Conservation (phyloP, 495 filamentous ascomycete genomes). For the Penicillium desertorum region DNA sequence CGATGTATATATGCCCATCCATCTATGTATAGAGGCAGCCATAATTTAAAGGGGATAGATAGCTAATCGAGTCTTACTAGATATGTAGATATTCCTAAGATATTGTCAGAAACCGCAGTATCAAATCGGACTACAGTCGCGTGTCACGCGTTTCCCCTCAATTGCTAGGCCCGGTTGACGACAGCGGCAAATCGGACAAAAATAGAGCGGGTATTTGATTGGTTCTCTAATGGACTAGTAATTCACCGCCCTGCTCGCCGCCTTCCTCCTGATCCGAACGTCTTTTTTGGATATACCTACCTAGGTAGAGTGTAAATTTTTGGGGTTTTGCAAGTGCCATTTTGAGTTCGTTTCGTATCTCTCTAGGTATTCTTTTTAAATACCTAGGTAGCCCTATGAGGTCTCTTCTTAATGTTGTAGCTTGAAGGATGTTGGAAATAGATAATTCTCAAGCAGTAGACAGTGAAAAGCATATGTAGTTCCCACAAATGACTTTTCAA, state of each 20-base stretch:
- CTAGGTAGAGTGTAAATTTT: too few species aligned
- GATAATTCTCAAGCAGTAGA: not conserved
- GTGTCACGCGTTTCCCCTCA: constrained; percentile 20
- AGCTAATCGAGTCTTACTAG: not conserved
- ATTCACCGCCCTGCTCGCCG: not conserved
- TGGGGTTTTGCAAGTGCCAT: not conserved
- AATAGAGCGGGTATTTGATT: not conserved
- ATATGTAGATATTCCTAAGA: not conserved
- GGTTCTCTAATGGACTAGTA: not conserved
- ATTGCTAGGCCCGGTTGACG: not conserved
- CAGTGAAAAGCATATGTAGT: not conserved
- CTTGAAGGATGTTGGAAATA: not conserved
- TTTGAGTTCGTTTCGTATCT: not conserved
- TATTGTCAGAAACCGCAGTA: not conserved
- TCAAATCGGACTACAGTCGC: not conserved
- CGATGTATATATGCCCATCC: constrained; percentile 12
- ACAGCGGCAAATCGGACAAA: not conserved
- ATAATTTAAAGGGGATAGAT: too few species aligned
- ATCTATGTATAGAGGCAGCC: constrained; percentile 12
- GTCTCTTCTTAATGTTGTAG: not conserved
- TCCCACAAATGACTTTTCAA: not conserved
- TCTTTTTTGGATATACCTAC: not conserved
- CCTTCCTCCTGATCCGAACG: not conserved
- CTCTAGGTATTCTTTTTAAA: not conserved
- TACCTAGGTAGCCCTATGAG: too few species aligned